Base-by-base conservation (phyloP, 257 asterid species). In the Forsythia suspensa region DNA sequence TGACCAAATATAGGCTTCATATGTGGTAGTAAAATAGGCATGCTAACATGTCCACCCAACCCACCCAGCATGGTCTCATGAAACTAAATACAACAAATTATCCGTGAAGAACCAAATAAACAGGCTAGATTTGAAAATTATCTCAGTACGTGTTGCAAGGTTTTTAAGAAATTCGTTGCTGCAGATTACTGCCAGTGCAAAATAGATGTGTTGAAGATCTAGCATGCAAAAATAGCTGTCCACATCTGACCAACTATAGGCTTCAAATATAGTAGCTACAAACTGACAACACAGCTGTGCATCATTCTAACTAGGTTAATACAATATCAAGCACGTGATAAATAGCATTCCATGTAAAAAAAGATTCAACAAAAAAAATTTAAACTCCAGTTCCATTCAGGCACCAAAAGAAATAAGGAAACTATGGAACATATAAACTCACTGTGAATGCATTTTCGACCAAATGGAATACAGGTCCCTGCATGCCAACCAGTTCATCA, bases 401-500 rank as follows among this genome's bases (percentile, higher is more conserved):
- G 18, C 8, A 63, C 40, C 71, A 48, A 69, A 20, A 61, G 55
- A 21, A 2, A 46, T 13, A 44, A 75, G 39, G 10, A 73, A 37
- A 29, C 16, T 4, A 63, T 63, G 70, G 68, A 11, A 75, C 67
- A 76, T 42, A 74, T 42, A 66, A 71, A 84, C 98, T 83, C 81
- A 95, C 99, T 2, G 99, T 95, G 87, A 95, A 95, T 44, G 98
- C 98, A 82, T 94, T 96, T 84, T 96, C 99, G 82, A 96, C 97
- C 80, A 96, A 87, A 88, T 96, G 99, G 80, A 96, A 96, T 55
- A 96, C 97, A 70, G 99, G 99, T 55, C 99, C 99, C 91, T 94
- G 99, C 99, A 96, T 96, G 85, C 99, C 99, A 77, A 96, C 99
- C 84, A 96, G 90, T 85, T 96, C 99, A 82, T 96, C 99, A 72